A percentile compares a stretch with the other conserved stretches of the same genome.
Conservation (phyloP, 2,329 filamentous ascomycete species). For the Fusarium pseudograminearum region DNA sequence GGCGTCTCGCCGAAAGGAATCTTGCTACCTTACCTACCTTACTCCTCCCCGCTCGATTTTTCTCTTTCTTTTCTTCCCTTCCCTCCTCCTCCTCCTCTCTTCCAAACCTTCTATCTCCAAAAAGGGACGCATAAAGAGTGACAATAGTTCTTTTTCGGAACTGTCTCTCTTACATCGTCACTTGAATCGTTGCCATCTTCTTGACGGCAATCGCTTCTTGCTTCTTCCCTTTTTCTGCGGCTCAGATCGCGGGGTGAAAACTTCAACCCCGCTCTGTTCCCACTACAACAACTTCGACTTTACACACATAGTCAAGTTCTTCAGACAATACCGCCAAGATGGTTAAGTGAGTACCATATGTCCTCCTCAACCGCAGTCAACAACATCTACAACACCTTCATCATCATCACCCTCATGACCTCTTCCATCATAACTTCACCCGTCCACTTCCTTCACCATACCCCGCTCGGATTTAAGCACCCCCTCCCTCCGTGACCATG, state of each 20-base stretch:
- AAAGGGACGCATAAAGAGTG: slow-evolving; percentile 56
- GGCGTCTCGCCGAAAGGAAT: slow-evolving; percentile 40
- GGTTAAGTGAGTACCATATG: slow-evolving; percentile 88
- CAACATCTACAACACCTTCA: slow-evolving; percentile 11
- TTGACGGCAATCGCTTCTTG: slow-evolving; percentile 47
- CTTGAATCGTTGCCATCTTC: slow-evolving; percentile 48
- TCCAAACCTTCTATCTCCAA: slow-evolving; percentile 45
- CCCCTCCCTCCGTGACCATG: slow-evolving; percentile 35
- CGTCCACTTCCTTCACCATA: slow-evolving; percentile 36
- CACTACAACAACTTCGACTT: slow-evolving; percentile 52
- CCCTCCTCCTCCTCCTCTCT: slow-evolving; percentile 23
- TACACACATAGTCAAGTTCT: slow-evolving; percentile 56
- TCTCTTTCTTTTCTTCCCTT: slow-evolving; percentile 38
- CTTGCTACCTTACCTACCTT: slow-evolving; percentile 38
- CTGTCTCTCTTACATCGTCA: slow-evolving; percentile 56
- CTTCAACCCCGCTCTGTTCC: slow-evolving; percentile 61
- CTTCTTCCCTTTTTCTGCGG: slow-evolving; percentile 43
- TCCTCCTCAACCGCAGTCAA: slow-evolving; percentile 4
- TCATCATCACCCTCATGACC: background rate
- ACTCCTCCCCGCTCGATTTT: slow-evolving; percentile 48
- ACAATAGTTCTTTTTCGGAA: slow-evolving; percentile 53
- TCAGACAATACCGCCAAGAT: slow-evolving; percentile 88
- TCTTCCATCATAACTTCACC: background rate
- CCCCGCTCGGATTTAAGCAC: slow-evolving; percentile 58
- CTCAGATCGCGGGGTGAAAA: slow-evolving; percentile 56